A percentile compares a stretch with the other conserved stretches of the same genome.
Evolutionary conservation across 2,329 filamentous ascomycete species (phyloP).

Genomic region (Myriangium duriaei): DNA sequence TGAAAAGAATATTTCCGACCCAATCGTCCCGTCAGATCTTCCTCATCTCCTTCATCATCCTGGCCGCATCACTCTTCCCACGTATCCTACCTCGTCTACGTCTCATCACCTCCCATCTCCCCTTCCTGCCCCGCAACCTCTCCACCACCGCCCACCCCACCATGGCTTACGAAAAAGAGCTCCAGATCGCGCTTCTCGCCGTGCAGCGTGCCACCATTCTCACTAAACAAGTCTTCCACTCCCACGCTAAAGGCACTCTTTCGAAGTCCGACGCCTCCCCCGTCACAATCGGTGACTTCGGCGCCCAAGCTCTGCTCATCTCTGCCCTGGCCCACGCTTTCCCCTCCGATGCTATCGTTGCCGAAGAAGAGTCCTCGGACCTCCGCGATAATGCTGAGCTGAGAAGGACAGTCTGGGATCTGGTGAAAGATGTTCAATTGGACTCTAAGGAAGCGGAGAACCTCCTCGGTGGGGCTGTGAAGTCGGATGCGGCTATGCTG

Average conservation of each 20-base stretch:
- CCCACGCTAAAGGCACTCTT: conserved; percentile 87
- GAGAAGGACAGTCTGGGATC: conserved; percentile 67
- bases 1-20: neutral
- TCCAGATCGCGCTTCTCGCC: conserved; percentile 72
- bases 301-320: conserved; percentile 93
- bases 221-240: conserved; percentile 67
- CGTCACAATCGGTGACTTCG: conserved; percentile 96
- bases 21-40: conserved; percentile 7
- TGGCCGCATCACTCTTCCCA: conserved; percentile 31
- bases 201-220: conserved; percentile 71
- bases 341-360: conserved; percentile 80
- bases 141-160: conserved; percentile 23
- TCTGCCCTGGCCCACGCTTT: conserved; percentile 80
- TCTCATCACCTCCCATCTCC: conserved; percentile 24
- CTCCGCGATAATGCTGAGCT: conserved; percentile 60
- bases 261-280: conserved; percentile 93
- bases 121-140: conserved; percentile 8
- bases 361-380: conserved; percentile 81
- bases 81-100: conserved; percentile 31
- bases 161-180: conserved; percentile 59
- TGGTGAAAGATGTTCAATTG: conserved; percentile 62
- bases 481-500: conserved; percentile 51
- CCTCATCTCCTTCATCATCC: conserved; percentile 23
- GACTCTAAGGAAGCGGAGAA: conserved; percentile 52
- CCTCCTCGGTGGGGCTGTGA: conserved; percentile 56